phyloP scores from a whole-genome alignment of 345 rosid species.

The Brassica nigra region DNA sequence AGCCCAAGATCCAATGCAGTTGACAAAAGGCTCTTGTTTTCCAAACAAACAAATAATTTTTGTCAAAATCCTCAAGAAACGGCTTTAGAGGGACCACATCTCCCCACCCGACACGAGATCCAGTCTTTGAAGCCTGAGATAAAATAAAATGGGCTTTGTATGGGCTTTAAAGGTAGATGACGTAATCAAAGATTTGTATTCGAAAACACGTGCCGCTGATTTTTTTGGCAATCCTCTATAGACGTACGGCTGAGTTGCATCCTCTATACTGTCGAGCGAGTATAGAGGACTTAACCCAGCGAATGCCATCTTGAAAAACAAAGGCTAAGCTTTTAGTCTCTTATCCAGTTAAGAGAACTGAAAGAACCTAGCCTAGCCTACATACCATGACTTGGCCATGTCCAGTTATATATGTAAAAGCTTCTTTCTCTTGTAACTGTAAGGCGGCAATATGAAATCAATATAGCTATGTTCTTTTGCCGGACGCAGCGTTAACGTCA shows the following conservation, averaged over 20 bases:
- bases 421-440: not conserved
- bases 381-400: not conserved
- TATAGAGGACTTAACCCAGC: slow-evolving; percentile 54
- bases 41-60: slow-evolving; percentile 18
- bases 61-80: not conserved
- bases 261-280: not conserved
- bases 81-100: not conserved
- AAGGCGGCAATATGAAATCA: not conserved
- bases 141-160: not conserved
- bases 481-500: too few species aligned
- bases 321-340: slow-evolving; percentile 49
- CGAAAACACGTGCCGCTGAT: slow-evolving; percentile 18
- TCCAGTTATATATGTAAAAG: not conserved
- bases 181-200: not conserved
- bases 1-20: slow-evolving; percentile 33
- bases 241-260: too few species aligned
- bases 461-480: not conserved
- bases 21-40: slow-evolving; percentile 12
- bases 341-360: slow-evolving; percentile 20
- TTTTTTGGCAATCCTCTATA: too few species aligned
- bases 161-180: not conserved
- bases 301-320: slow-evolving; percentile 54
- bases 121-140: not conserved
- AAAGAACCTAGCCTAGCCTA: not conserved
- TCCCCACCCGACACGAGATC: slow-evolving; percentile 1